Percentiles rank a stretch among this genome's conserved stretches.
phyloP scores from a whole-genome alignment of 148 eudicot species.

The Amaranthus hypochondriacus region DNA sequence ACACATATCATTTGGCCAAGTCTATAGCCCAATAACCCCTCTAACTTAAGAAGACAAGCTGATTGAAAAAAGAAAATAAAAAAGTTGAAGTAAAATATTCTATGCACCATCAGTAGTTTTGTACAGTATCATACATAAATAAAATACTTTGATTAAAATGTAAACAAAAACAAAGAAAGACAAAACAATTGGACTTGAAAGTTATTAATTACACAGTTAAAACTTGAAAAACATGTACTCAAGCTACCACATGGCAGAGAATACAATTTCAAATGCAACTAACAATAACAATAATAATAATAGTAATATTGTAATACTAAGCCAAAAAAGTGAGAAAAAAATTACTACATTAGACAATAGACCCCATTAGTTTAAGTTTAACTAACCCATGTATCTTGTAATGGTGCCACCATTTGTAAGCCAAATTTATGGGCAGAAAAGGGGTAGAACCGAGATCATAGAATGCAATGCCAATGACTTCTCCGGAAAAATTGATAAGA shows the following conservation, averaged over 20 bases:
- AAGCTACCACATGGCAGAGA: neutral
- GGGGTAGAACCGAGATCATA: neutral
- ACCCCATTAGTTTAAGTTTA: neutral
- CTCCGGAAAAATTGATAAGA: neutral
- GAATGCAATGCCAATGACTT: conserved; percentile 8
- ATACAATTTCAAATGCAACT: neutral
- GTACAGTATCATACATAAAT: too few relatives aligned
- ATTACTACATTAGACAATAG: neutral
- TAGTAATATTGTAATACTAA: neutral
- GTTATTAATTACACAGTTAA: too few relatives aligned
- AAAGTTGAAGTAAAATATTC: too few relatives aligned
- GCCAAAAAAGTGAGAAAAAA: neutral
- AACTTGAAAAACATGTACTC: neutral
- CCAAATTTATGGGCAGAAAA: conserved; percentile 7
- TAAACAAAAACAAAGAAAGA: too few relatives aligned
- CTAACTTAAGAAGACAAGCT: too few relatives aligned
- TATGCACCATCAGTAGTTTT: too few relatives aligned
- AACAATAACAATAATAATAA: neutral
- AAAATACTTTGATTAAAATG: too few relatives aligned
- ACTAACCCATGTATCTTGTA: conserved; percentile 7
- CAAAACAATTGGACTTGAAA: too few relatives aligned
- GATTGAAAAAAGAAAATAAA: too few relatives aligned
- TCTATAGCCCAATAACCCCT: neutral
- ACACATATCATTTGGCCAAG: neutral
- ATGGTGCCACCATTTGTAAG: conserved; percentile 8